Percentiles rank a stretch among this genome's conserved stretches.
phyloP scores from a whole-genome alignment of 106 monocot genomes.

The Phalaenopsis equestris region DNA sequence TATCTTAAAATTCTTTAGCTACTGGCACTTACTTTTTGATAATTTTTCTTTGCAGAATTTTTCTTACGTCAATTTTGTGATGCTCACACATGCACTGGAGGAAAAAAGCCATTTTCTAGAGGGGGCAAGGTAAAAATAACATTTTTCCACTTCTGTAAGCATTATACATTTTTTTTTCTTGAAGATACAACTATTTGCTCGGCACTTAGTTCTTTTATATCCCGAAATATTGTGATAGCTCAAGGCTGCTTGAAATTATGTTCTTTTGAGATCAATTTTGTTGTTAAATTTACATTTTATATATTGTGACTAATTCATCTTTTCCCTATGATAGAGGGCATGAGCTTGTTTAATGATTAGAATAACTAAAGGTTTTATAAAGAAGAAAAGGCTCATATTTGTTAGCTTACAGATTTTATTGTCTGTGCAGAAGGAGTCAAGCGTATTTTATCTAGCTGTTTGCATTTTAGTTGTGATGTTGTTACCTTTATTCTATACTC shows the following conservation, averaged over 20 bases:
- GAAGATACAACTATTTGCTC: background rate
- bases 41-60: conserved; percentile 48
- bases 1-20: background rate
- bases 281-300: background rate
- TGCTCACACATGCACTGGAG: conserved; percentile 73
- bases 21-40: background rate
- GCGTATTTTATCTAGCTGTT: conserved; percentile 57
- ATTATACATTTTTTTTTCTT: background rate
- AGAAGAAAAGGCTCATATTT: background rate
- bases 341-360: background rate
- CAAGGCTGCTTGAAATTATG: background rate
- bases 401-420: conserved; percentile 2
- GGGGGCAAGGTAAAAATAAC: conserved; percentile 59
- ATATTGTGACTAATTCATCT: background rate
- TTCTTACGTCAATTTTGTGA: conserved; percentile 96
- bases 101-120: conserved; percentile 68
- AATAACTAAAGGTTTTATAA: background rate
- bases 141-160: background rate
- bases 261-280: background rate
- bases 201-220: background rate
- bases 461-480: conserved; percentile 67
- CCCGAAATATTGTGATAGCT: background rate
- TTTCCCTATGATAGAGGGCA: background rate
- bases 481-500: conserved; percentile 84
- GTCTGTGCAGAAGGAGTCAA: conserved; percentile 65